Evolutionary conservation across 73 alveolate species (phyloP), one percentile per base, ranked within the genome.

Genomic region (Blepharisma stoltei): DNA sequence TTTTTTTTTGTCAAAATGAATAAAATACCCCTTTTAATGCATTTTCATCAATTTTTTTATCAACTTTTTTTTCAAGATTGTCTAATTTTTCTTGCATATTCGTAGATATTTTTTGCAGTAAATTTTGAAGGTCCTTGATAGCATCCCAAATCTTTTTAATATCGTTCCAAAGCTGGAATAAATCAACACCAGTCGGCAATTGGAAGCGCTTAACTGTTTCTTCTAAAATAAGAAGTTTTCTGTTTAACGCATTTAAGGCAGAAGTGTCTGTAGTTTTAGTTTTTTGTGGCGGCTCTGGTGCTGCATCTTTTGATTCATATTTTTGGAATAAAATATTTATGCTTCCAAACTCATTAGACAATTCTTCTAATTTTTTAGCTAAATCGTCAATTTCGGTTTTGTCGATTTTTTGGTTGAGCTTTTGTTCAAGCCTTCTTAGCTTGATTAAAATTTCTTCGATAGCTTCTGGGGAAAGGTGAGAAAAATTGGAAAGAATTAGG

Each of bases 341-440:
- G 3, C 23, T n/a, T 25, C 45, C 18, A 25, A 20, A 9, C 23
- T 60, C 23, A 9, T 60, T 38, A 2, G 38, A 20, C 5, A 60
- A 60, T 60, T 60, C 73, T 14, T 14, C 73, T 18, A 60, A 8
- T 14, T n/a, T 25, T 60, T 60, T 60, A 8, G 38, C 11, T 0
- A 60, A 3, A 2, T 18, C 48, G 11, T 60, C 73, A 60, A 60
- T 1, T 14, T 60, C 48, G 46, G 0, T 14, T n/a, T 60, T 9
- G 45, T 14, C 38, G 14, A 25, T 38, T 25, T 60, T 60, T 14
- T 9, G n/a, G 2, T 18, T 38, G 4, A 60, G 73, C 5, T 60
- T 60, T 60, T 60, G 73, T 25, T 60, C 73, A 25, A 60, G 14
- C 2, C 73, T n/a, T 60, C 73, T n/a, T 1, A 60, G 73, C 5